A percentile compares a stretch with the other conserved stretches of the same genome.
Conservation (phyloP, 2,329 filamentous ascomycete genomes). For the Rhexocercosporidium sp. region DNA sequence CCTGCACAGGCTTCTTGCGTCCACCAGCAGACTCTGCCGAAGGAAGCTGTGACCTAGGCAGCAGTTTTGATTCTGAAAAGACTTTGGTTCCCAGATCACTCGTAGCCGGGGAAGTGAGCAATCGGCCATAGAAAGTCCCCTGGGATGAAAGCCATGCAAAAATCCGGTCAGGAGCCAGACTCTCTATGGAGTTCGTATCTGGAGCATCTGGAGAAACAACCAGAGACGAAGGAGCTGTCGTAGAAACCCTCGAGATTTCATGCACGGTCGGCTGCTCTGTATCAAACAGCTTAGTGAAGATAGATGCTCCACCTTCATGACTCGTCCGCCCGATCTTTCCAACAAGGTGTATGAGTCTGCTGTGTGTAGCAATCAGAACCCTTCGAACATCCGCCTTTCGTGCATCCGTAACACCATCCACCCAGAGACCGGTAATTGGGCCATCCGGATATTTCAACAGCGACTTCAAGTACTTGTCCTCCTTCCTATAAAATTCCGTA, state of each 20-base stretch:
- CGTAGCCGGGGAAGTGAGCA: slow-evolving; percentile 66
- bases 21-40: slow-evolving; percentile 68
- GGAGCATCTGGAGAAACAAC: slow-evolving; percentile 77
- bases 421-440: slow-evolving; percentile 84
- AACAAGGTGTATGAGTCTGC: slow-evolving; percentile 78
- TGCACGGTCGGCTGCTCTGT: slow-evolving; percentile 79
- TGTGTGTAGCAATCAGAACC: slow-evolving; percentile 80
- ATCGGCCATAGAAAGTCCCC: slow-evolving; percentile 85
- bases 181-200: slow-evolving; percentile 59
- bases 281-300: slow-evolving; percentile 89
- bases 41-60: slow-evolving; percentile 76
- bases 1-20: slow-evolving; percentile 68
- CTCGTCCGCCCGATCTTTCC: slow-evolving; percentile 76
- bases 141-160: slow-evolving; percentile 93
- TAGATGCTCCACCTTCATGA: slow-evolving; percentile 79
- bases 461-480: slow-evolving; percentile 88
- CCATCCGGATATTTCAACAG: slow-evolving; percentile 84
- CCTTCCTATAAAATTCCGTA: slow-evolving; percentile 91
- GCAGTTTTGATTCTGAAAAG: slow-evolving; percentile 78
- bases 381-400: slow-evolving; percentile 72
- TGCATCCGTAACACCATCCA: slow-evolving; percentile 68
- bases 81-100: slow-evolving; percentile 74
- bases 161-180: slow-evolving; percentile 67
- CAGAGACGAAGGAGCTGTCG: slow-evolving; percentile 67
- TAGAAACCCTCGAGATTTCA: slow-evolving; percentile 67